Base-by-base conservation (phyloP, 1,139 yeast species). In the Debaryomyces psychrophilus region DNA sequence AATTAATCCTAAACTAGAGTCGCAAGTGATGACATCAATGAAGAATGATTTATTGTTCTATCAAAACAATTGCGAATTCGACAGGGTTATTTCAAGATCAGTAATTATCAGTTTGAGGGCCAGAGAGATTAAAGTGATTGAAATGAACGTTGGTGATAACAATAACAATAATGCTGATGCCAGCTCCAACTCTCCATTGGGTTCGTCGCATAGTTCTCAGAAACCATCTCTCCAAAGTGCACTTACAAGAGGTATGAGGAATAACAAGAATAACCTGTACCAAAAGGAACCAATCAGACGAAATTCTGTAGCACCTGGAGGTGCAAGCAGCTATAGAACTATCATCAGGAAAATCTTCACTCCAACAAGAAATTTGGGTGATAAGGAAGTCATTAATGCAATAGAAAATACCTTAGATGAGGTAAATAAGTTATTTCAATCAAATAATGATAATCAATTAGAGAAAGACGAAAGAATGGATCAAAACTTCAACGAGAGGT, bases 41-140 rank as follows among this genome's bases (percentile, higher is more conserved):
- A 82, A 78, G 54, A 71, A 72, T 48, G 87, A 82, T 56, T 59
- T 82, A 45, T 59, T 71, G 25, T 73, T 73, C 50, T 71, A 67
- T 50, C 77, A 70, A 52, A 71, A 68, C 47, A 69, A 68, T 51
- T 68, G 69, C 45, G 64, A 62, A 12, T 65, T 62, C 44, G 67
- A 61, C 17, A 56, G 58, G 38, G 68, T 74, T 3, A 58, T 62
- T 9, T 64, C 77, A 7, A 56, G 71, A 31, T 71, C 79, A 0
- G 58, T 76, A 2, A 69, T 73, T 44, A 60, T 82, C 2, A 78
- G 83, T 45, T 64, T 82, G 41, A 61, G 86, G 35, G 82, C 83
- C 1, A 63, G 86, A 25, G 87, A 82, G 52, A 77, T 82, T 42
- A 80, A 79, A 55, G 69, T 77, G 38, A 70, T 82, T 20, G 76